Evolutionary conservation across 2,329 filamentous ascomycete species (phyloP).

Genomic region (Penicillium polonicum): DNA sequence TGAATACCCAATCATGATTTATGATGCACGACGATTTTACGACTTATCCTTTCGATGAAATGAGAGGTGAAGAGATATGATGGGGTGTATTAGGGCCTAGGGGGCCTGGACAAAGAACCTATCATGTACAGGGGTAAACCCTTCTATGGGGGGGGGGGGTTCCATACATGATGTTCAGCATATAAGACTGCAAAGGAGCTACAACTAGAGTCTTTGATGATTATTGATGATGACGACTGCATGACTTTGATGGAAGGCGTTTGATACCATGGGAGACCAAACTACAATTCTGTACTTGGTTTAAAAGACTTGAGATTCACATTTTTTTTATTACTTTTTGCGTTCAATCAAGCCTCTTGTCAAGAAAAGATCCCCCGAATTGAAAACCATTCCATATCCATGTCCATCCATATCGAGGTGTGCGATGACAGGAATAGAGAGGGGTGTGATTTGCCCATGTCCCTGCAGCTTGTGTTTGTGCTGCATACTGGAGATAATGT

Average conservation of each 20-base stretch:
- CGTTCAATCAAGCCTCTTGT: not conserved
- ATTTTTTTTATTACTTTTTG: not conserved
- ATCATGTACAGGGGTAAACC: not conserved
- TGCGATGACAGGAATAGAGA: not conserved
- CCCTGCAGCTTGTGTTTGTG: not conserved
- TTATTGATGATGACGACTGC: conserved; percentile 13
- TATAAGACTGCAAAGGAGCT: not conserved
- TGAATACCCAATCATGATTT: not conserved
- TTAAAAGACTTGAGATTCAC: conserved; percentile 6
- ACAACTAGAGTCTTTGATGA: not conserved
- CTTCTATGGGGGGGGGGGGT: not conserved
- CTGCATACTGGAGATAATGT: not conserved
- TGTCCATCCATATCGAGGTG: not conserved
- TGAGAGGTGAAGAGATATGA: not conserved
- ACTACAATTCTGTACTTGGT: not conserved
- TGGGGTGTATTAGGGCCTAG: not conserved
- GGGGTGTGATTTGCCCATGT: not conserved
- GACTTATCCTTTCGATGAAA: not conserved
- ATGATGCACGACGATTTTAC: conserved; percentile 1
- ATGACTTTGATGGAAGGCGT: conserved; percentile 6
- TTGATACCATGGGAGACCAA: conserved; percentile 3
- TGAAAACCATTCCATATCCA: not conserved
- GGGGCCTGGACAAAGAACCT: not conserved
- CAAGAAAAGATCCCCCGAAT: not conserved
- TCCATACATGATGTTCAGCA: not conserved